phyloP scores from a whole-genome alignment of 2,329 filamentous ascomycete species.

The Colletotrichum phormii region DNA sequence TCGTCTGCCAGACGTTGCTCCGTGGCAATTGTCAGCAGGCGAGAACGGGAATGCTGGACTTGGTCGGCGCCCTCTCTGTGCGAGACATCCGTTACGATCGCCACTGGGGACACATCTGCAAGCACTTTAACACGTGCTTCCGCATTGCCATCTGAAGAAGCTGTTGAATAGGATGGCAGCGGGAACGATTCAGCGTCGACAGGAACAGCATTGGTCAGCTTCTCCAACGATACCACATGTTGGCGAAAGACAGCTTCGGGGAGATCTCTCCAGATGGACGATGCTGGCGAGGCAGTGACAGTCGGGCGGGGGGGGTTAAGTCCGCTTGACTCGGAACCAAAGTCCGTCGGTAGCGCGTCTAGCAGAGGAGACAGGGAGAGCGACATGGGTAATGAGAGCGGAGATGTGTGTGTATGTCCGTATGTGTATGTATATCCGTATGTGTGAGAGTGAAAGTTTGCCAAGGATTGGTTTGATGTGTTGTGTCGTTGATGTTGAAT shows the following conservation, averaged over 20 bases:
- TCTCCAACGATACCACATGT: slow-evolving; percentile 33
- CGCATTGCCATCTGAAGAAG: neutral
- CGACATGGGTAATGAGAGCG: slow-evolving; percentile 8
- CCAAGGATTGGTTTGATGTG: neutral
- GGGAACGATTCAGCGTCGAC: slow-evolving; percentile 26
- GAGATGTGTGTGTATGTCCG: neutral
- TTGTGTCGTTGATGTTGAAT: neutral
- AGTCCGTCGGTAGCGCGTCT: neutral
- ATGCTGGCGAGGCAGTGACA: slow-evolving; percentile 24
- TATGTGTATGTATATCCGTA: too few species aligned
- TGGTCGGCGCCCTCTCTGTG: neutral
- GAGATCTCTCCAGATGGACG: slow-evolving; percentile 32
- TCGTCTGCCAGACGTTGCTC: slow-evolving; percentile 36
- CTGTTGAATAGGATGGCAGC: neutral
- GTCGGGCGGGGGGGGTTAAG: neutral
- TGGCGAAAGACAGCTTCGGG: slow-evolving; percentile 29
- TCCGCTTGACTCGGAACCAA: neutral
- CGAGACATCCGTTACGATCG: neutral
- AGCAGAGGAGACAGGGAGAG: slow-evolving; percentile 8
- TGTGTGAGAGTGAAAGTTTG: neutral
- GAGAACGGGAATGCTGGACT: neutral
- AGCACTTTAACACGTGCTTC: neutral
- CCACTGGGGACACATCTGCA: neutral
- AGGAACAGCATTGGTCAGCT: slow-evolving; percentile 34
- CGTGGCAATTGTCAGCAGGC: slow-evolving; percentile 11